Percentiles rank a stretch among this genome's conserved stretches.
Evolutionary conservation across 345 rosid genomes (phyloP).

Genomic region (Eutrema heterophyllum): DNA sequence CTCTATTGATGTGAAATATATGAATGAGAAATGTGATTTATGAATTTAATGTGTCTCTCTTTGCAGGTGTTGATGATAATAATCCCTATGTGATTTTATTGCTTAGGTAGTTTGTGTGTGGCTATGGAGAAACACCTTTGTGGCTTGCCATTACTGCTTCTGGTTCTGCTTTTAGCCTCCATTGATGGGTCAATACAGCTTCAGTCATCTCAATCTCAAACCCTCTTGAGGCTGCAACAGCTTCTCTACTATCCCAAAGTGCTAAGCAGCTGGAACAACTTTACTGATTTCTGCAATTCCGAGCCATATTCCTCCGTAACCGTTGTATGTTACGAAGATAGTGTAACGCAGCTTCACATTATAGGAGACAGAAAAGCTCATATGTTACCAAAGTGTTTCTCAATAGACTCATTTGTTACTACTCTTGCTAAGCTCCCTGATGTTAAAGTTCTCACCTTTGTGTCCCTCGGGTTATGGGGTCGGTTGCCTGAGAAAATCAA

Average conservation of each 20-base stretch:
- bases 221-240: conserved; percentile 58
- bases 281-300: conserved; percentile 73
- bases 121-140: conserved; percentile 42
- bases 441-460: conserved; percentile 80
- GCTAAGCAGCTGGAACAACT: conserved; percentile 63
- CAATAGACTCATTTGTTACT: conserved; percentile 69
- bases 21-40: conserved; percentile 7
- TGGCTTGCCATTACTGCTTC: conserved; percentile 31
- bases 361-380: conserved; percentile 50
- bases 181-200: conserved; percentile 52
- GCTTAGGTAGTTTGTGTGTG: background rate
- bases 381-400: conserved; percentile 58
- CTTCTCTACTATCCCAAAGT: conserved; percentile 62
- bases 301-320: conserved; percentile 61
- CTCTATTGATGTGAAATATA: background rate
- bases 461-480: conserved; percentile 92
- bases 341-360: conserved; percentile 76
- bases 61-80: conserved; percentile 14
- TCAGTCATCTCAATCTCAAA: conserved; percentile 67
- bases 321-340: conserved; percentile 80
- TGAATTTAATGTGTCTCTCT: conserved; percentile 22
- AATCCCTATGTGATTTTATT: conserved; percentile 10
- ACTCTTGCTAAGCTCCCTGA: conserved; percentile 68
- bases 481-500: conserved; percentile 64
- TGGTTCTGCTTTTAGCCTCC: conserved; percentile 36